These are phyloP conservation scores for Sporopachydermia lactativora DNA, from an alignment of 805 yeast species.

Conservation along the genomic window DNA sequence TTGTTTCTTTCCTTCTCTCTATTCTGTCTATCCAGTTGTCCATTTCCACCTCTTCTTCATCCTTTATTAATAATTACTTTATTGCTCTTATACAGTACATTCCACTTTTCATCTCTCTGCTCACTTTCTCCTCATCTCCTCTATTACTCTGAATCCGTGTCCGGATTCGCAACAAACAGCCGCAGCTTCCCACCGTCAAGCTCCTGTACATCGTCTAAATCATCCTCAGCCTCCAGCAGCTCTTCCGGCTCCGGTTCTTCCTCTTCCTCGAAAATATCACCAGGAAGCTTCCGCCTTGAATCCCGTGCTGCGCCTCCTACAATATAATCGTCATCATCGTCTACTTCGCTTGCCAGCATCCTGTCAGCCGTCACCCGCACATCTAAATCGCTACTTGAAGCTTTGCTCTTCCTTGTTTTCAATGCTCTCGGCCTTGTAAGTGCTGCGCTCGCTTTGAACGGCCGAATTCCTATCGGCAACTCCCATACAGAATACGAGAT, in stretches of 20 bases:
- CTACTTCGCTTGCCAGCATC: not conserved
- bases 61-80: too few relatives aligned
- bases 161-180: not conserved
- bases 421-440: not conserved
- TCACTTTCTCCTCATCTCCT: too few relatives aligned
- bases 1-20: too few relatives aligned
- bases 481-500: not conserved
- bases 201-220: constrained; percentile 1
- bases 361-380: not conserved
- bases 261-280: not conserved
- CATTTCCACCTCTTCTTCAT: too few relatives aligned
- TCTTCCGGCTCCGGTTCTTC: not conserved
- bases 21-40: too few relatives aligned
- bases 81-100: too few relatives aligned
- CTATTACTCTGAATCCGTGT: too few relatives aligned
- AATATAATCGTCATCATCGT: not conserved
- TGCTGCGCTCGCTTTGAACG: not conserved
- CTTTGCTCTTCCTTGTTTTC: not conserved
- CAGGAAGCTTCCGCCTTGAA: not conserved
- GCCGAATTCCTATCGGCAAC: constrained; percentile 1
- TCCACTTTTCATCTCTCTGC: too few relatives aligned
- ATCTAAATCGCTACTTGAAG: not conserved
- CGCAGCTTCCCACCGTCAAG: not conserved
- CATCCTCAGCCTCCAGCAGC: not conserved
- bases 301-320: not conserved